These are phyloP conservation scores for Fusarium mundagurra DNA, from an alignment of 2,329 filamentous ascomycete genomes.

Conservation along the genomic window DNA sequence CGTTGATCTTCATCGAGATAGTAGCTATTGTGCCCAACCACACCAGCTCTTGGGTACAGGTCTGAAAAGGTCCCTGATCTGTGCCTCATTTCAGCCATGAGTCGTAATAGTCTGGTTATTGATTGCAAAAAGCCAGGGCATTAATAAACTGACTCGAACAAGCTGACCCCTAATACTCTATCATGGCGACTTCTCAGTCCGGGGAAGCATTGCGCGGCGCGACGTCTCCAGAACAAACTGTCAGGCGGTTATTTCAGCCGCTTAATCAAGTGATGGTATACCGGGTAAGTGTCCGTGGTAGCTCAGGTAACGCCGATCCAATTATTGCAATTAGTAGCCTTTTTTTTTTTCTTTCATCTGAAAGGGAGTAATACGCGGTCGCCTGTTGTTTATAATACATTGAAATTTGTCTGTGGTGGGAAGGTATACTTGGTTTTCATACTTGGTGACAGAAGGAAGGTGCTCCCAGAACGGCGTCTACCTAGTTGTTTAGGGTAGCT, in stretches of 20 bases:
- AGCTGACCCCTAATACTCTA: slow-evolving; percentile 5
- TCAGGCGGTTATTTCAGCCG: slow-evolving; percentile 7
- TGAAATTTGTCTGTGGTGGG: not conserved
- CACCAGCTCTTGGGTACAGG: slow-evolving; percentile 7
- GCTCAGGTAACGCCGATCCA: not conserved
- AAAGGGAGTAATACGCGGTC: not conserved
- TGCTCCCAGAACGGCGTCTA: not conserved
- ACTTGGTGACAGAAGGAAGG: not conserved
- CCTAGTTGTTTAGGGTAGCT: not conserved
- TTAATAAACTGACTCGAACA: slow-evolving; percentile 18
- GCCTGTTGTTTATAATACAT: not conserved
- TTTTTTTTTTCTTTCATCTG: not conserved
- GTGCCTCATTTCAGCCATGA: slow-evolving; percentile 23
- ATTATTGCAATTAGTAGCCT: not conserved
- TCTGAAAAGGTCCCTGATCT: slow-evolving; percentile 13
- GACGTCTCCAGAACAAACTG: slow-evolving; percentile 30
- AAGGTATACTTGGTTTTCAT: not conserved
- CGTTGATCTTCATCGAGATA: slow-evolving; percentile 31
- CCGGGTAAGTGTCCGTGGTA: not conserved
- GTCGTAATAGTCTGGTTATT: slow-evolving; percentile 6
- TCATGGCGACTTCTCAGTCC: slow-evolving; percentile 24
- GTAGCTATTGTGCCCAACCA: slow-evolving; percentile 19
- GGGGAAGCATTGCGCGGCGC: slow-evolving; percentile 33
- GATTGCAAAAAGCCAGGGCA: slow-evolving; percentile 12
- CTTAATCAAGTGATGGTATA: not conserved